Base-by-base conservation (phyloP, 228 moss, liverwort and hornwort genomes). In the Sphagnum fallax region DNA sequence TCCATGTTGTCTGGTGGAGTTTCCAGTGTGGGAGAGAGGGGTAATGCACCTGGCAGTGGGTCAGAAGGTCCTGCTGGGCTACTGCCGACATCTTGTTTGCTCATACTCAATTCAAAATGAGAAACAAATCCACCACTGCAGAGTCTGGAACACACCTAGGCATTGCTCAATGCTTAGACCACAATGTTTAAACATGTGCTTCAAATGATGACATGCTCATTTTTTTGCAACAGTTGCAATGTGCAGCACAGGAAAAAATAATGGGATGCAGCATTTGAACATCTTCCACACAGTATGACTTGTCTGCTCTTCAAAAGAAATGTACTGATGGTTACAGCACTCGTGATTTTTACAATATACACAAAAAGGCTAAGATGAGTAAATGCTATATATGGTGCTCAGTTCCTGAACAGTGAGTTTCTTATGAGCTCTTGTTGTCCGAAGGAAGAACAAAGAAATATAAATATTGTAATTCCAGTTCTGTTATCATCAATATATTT, bases 101-200 rank as follows among this genome's bases (percentile, higher is more conserved):
- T 93, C 87, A 90, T 90, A 18, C 82, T 90, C 50, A 97, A 82
- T 65, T 97, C 97, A 74, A 97, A 79, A 64, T 90, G 88, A 55
- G 97, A 97, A 68, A 97, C 85, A 76, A 97, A 97, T 69, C 97
- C 97, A 74, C 97, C 97, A 69, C 97, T 97, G 87, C 97, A 97
- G 76, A 97, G 93, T 72, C 97, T 97, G 83, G 50, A 12, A 62
- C 57, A 32, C 48, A 69, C 16, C 49, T 5, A 66, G 65, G 15
- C 48, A n/a, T 55, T 72, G 48, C 51, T 52, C 18, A 12, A 32
- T 32, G 32, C 32, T 32, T 16, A 60, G n/a, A 4, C n/a, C 10
- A 57, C 55, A 57, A 57, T 8, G 10, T 2, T 57, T 57, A 0
- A 57, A 13, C 55, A 57, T 2, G 1, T 57, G 55, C 55, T 57